Conservation (phyloP, 768 basidiomycete species). For the Mycena capillaripes region DNA sequence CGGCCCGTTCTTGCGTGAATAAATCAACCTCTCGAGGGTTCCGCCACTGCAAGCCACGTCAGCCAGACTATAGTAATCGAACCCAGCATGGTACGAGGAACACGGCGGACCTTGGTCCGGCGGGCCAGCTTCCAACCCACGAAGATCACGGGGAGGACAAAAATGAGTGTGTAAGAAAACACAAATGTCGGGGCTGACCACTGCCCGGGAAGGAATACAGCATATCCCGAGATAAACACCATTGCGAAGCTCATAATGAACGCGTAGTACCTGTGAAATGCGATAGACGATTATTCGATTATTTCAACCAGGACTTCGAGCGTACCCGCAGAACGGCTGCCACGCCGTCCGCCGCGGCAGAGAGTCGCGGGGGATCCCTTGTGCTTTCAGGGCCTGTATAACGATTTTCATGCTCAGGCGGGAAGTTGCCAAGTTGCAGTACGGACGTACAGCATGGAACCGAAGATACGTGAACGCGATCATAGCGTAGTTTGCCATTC, state of each 20-base stretch:
- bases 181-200: slow-evolving; percentile 62
- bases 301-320: neutral
- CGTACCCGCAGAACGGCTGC: slow-evolving; percentile 66
- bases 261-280: slow-evolving; percentile 54
- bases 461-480: slow-evolving; percentile 63
- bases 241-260: slow-evolving; percentile 57
- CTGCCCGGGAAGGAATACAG: slow-evolving; percentile 64
- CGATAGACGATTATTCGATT: neutral
- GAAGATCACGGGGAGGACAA: slow-evolving; percentile 56
- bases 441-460: slow-evolving; percentile 53
- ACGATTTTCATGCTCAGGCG: neutral
- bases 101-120: slow-evolving; percentile 52
- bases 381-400: slow-evolving; percentile 57
- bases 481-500: slow-evolving; percentile 61
- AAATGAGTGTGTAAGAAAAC: slow-evolving; percentile 64
- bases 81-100: too few species aligned
- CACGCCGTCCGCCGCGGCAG: slow-evolving; percentile 59
- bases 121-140: slow-evolving; percentile 59
- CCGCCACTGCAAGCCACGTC: slow-evolving; percentile 50
- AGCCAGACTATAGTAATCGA: neutral
- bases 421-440: neutral
- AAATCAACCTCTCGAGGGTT: slow-evolving; percentile 54
- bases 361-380: slow-evolving; percentile 58
- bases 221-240: slow-evolving; percentile 63
- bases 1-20: slow-evolving; percentile 60